These are phyloP conservation scores for Alternaria panax DNA, from an alignment of 2,329 filamentous ascomycete species.

Conservation along the genomic window DNA sequence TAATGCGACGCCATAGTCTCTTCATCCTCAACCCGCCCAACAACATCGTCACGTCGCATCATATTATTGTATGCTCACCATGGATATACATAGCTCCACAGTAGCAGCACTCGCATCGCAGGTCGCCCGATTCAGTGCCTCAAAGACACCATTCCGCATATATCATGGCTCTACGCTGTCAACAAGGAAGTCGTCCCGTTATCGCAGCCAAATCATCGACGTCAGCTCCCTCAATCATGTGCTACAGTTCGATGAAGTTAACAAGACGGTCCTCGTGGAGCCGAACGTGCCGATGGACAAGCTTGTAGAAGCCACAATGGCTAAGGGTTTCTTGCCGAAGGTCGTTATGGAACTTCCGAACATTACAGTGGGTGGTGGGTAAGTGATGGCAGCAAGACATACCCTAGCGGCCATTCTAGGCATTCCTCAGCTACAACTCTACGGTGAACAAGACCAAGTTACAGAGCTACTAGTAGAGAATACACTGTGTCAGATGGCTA, in stretches of 20 bases:
- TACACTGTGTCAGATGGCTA: not conserved
- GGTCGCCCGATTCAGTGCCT: constrained; percentile 55
- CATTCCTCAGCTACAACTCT: no score
- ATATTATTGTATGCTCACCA: constrained; percentile 9
- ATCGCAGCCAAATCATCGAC: constrained; percentile 55
- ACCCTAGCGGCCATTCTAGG: not conserved
- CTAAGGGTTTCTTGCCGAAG: constrained; percentile 64
- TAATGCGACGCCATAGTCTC: constrained; percentile 10
- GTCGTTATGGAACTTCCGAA: constrained; percentile 77
- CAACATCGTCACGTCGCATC: constrained; percentile 1
- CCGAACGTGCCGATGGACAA: constrained; percentile 74
- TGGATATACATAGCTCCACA: constrained; percentile 39
- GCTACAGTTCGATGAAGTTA: constrained; percentile 52
- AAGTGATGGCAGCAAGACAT: constrained; percentile 12
- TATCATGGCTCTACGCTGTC: constrained; percentile 66
- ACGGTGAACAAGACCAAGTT: no score
- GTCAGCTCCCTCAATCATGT: constrained; percentile 59
- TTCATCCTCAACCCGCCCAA: constrained; percentile 2
- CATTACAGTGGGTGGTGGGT: constrained; percentile 71
- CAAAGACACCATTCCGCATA: constrained; percentile 60
- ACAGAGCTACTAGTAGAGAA: not conserved
- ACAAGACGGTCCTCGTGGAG: constrained; percentile 63
- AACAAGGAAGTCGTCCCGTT: constrained; percentile 55
- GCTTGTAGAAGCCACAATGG: constrained; percentile 65
- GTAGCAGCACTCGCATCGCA: constrained; percentile 36